Evolutionary conservation across 352 stramenopile genomes (phyloP), one percentile per base, ranked within the genome.

Genomic region (Globisporangium cederbergense): DNA sequence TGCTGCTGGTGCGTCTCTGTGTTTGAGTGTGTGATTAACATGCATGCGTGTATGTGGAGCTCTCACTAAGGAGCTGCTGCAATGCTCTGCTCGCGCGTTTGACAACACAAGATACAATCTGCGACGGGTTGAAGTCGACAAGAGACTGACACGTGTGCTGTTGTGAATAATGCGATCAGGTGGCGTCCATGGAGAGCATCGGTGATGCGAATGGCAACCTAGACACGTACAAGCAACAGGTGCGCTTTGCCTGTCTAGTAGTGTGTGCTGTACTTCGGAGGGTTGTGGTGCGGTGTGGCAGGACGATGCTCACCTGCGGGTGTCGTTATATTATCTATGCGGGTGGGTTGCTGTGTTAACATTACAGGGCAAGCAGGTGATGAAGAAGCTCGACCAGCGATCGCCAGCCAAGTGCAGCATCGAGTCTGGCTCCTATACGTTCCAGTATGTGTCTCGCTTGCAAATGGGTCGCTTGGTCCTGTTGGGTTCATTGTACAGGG

Each of bases 381-480:
- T 98, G 77, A 97, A 98, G 68, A 79, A 83, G 32, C 71, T 98
- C 50, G 95, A 97, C 66, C 77, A 91, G 58, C 81, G 92, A 49
- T 97, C 93, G 36, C 89, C 91, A 13, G 88, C 89, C 51, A 98
- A 98, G 67, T 98, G 94, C 77, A 98, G 90, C 68, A 95, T 98
- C 68, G 95, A 98, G 70, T 97, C 92, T 16, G 88, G 91, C 9
- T 70, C 83, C 13, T 97, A 96, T 68, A 88, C 87, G 2, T 98
- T 98, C 74, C 89, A 97, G 89, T 97, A 81, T 77, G 89, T 90
- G 20, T 49, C 16, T 7, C 9, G 38, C 28, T 32, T 32, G 2
- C 42, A 13, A 16, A 38, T 50, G 14, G 50, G 30, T 63, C 28
- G 18, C n/a, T 85, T 86, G 66, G 74, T 81, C 11, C 7, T 58